Percentiles rank a stretch among this genome's conserved stretches.
phyloP scores from a whole-genome alignment of 2,329 filamentous ascomycete genomes.

The Phyllosticta paracitricarpa region DNA sequence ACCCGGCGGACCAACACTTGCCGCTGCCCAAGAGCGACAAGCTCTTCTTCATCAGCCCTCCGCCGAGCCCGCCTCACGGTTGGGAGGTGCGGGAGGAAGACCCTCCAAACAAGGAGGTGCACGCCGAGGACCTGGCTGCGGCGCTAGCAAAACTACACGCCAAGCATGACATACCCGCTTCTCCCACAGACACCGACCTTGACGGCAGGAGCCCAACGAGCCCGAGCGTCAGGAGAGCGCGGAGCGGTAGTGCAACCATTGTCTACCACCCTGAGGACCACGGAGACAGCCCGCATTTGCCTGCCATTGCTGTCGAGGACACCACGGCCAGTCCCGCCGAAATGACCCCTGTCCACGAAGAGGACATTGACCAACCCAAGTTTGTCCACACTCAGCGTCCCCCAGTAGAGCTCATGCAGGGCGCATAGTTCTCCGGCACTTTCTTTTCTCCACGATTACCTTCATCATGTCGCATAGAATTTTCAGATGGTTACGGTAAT shows the following conservation, averaged over 20 bases:
- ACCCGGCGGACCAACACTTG: conserved; percentile 29
- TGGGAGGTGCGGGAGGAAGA: conserved; percentile 56
- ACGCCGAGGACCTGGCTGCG: conserved; percentile 49
- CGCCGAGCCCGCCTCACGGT: conserved; percentile 53
- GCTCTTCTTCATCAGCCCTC: conserved; percentile 57
- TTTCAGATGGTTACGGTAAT: not conserved
- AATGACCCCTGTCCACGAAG: conserved; percentile 15
- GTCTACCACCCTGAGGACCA: conserved; percentile 55
- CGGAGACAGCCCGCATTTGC: conserved; percentile 48
- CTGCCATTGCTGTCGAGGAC: conserved; percentile 55
- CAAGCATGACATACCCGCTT: conserved; percentile 14
- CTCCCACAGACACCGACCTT: conserved; percentile 13
- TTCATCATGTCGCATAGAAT: not conserved
- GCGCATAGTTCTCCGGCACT: not conserved
- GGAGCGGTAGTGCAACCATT: conserved; percentile 47
- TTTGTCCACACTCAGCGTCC: conserved; percentile 25
- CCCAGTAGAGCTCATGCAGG: conserved; percentile 29
- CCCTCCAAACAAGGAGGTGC: conserved; percentile 55
- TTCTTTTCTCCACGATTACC: not conserved
- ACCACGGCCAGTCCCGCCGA: conserved; percentile 41
- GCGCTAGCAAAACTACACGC: conserved; percentile 46
- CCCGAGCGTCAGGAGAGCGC: conserved; percentile 17
- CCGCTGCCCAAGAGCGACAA: conserved; percentile 46
- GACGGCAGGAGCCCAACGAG: conserved; percentile 19
- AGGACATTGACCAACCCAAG: conserved; percentile 4